Percentiles rank a stretch among this genome's conserved stretches.
Evolutionary conservation across 2,329 filamentous ascomycete species (phyloP).

Genomic region (Scleromitrula shiraiana): DNA sequence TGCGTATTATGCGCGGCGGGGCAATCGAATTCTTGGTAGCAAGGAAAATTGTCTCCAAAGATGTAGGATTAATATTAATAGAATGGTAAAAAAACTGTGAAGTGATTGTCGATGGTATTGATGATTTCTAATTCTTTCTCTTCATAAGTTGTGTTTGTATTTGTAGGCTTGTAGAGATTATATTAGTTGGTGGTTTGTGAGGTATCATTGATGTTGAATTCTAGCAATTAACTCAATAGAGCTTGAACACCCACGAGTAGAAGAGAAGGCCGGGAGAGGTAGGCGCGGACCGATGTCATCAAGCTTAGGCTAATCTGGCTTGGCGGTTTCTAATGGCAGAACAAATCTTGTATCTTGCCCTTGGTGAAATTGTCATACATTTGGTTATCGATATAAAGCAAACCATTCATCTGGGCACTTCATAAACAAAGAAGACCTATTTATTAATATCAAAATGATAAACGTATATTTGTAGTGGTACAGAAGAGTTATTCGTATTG

Average conservation of each 20-base stretch:
- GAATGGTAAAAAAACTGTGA: neutral
- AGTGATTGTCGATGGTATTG: neutral
- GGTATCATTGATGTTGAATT: no score
- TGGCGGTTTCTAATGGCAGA: neutral
- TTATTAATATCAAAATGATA: neutral
- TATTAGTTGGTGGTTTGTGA: neutral
- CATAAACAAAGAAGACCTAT: neutral
- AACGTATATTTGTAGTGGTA: neutral
- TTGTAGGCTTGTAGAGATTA: constrained; percentile 2
- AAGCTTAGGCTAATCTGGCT: constrained; percentile 5
- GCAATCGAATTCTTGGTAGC: constrained; percentile 1
- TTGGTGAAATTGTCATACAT: no score
- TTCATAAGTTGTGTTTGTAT: constrained; percentile 7
- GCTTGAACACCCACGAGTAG: no score
- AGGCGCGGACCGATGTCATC: constrained; percentile 7
- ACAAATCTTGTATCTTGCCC: no score
- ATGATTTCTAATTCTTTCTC: neutral
- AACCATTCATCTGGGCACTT: no score
- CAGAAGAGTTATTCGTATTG: neutral
- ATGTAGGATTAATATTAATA: neutral
- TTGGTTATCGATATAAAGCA: no score
- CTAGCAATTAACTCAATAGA: no score
- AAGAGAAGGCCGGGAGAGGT: no score
- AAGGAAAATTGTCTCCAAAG: neutral
- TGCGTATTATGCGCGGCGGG: constrained; percentile 16